Conservation (phyloP, 768 basidiomycete genomes). For the Trametes cingulata region DNA sequence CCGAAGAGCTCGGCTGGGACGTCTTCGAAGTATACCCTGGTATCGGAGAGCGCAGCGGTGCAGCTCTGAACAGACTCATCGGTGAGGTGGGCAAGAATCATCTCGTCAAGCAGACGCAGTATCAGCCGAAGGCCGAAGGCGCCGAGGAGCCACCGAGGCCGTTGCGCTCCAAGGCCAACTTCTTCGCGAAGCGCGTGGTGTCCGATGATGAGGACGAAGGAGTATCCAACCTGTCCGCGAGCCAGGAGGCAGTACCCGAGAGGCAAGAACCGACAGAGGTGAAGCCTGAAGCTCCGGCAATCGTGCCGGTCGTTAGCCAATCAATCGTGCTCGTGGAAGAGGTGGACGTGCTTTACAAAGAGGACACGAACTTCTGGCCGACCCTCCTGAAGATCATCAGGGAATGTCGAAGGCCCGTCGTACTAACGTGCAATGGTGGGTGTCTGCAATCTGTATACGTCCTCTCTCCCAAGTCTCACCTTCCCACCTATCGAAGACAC, state of each 20-base stretch:
- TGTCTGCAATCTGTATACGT: background rate
- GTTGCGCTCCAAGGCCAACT: slow-evolving; percentile 1
- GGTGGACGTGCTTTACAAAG: slow-evolving; percentile 89
- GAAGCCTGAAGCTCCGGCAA: background rate
- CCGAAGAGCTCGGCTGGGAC: slow-evolving; percentile 92
- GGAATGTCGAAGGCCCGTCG: slow-evolving; percentile 82
- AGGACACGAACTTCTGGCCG: slow-evolving; percentile 86
- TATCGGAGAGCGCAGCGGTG: slow-evolving; percentile 83
- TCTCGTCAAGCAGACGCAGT: slow-evolving; percentile 28
- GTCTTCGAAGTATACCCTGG: slow-evolving; percentile 97
- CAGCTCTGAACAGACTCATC: slow-evolving; percentile 74
- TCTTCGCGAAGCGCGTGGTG: slow-evolving; percentile 17
- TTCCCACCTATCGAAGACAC: slow-evolving; percentile 48
- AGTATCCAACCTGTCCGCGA: background rate
- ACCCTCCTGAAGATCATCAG: slow-evolving; percentile 79
- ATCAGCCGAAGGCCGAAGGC: slow-evolving; percentile 15
- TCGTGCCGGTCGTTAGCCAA: slow-evolving; percentile 53
- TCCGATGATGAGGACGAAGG: slow-evolving; percentile 26
- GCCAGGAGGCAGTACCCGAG: background rate
- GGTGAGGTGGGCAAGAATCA: slow-evolving; percentile 97
- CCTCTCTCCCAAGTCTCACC: slow-evolving; percentile 6
- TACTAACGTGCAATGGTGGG: slow-evolving; percentile 95
- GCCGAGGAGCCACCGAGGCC: background rate
- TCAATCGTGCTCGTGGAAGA: slow-evolving; percentile 93
- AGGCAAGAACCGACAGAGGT: background rate